Conservation (phyloP, 805 yeast species). For the Candida golubevii region DNA sequence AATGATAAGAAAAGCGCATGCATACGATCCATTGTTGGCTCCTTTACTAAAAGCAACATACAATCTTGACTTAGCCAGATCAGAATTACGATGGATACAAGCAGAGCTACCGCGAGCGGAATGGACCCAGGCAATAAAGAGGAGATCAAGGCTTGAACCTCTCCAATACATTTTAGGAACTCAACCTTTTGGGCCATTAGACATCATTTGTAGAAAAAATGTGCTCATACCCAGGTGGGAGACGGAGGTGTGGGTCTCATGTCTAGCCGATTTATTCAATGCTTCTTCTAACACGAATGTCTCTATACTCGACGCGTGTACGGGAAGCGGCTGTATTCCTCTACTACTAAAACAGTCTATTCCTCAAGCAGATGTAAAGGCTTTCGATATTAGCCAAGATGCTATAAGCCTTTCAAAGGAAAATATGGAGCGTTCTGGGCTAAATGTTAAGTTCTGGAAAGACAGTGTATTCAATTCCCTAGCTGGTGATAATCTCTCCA, state of each 20-base stretch:
- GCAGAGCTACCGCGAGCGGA: slow-evolving; percentile 45
- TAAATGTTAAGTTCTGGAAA: slow-evolving; percentile 8
- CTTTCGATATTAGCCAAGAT: slow-evolving; percentile 51
- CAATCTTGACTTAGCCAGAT: slow-evolving; percentile 39
- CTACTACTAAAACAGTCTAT: slow-evolving; percentile 38
- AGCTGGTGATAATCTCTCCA: neutral
- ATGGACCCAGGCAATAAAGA: slow-evolving; percentile 51
- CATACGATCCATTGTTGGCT: slow-evolving; percentile 25
- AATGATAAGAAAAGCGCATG: slow-evolving; percentile 25
- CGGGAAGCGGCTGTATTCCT: slow-evolving; percentile 67
- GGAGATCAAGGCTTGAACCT: slow-evolving; percentile 57
- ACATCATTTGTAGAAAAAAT: slow-evolving; percentile 52
- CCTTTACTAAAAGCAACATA: slow-evolving; percentile 31
- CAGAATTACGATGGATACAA: slow-evolving; percentile 63
- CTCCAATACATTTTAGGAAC: slow-evolving; percentile 79
- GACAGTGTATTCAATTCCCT: slow-evolving; percentile 7
- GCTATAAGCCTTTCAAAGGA: slow-evolving; percentile 51
- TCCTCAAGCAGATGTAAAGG: slow-evolving; percentile 28
- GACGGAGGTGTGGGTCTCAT: slow-evolving; percentile 83
- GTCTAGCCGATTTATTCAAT: slow-evolving; percentile 25
- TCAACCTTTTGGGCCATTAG: slow-evolving; percentile 80
- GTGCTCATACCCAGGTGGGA: slow-evolving; percentile 93
- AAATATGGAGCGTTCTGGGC: slow-evolving; percentile 29
- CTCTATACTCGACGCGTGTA: slow-evolving; percentile 16
- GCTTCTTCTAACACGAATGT: neutral